Percentiles rank a stretch among this genome's conserved stretches.
These are phyloP conservation scores for Manihot esculenta DNA, from an alignment of 441 rosid species.

Conservation along the genomic window DNA sequence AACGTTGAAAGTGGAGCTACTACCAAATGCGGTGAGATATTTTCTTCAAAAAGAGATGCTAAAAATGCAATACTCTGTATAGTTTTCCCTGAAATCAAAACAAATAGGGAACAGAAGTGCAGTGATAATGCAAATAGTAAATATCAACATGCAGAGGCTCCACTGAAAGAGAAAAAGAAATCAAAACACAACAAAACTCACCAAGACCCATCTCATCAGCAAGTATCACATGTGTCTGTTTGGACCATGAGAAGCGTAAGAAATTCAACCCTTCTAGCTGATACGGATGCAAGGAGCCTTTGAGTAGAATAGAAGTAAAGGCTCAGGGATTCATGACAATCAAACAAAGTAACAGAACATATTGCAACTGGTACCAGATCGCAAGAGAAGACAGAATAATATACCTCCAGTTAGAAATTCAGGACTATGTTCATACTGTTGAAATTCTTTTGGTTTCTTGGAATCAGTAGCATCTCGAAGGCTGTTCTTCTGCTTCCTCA, in stretches of 20 bases:
- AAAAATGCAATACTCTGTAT: constrained; percentile 98
- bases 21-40: constrained; percentile 72
- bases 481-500: constrained; percentile 50
- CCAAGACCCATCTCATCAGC: constrained; percentile 99
- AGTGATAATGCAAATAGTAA: constrained; percentile 16
- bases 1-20: constrained; percentile 98
- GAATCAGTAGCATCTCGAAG: constrained; percentile 46
- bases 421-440: constrained; percentile 81
- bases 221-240: constrained; percentile 96
- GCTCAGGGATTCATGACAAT: constrained; percentile 21
- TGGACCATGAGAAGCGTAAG: constrained; percentile 94
- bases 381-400: constrained; percentile 12
- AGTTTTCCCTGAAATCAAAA: constrained; percentile 74
- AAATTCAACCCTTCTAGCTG: constrained; percentile 98
- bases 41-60: constrained; percentile 87
- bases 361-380: constrained; percentile 7
- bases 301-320: constrained; percentile 34
- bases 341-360: constrained; percentile 18
- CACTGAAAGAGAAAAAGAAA: not conserved
- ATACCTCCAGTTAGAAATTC: constrained; percentile 93
- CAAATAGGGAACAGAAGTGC: constrained; percentile 9
- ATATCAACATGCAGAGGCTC: constrained; percentile 18
- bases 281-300: constrained; percentile 96
- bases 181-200: constrained; percentile 34
- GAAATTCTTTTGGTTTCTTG: constrained; percentile 75